Base-by-base conservation (phyloP, 2,329 filamentous ascomycete species). In the Bertia moriformis region DNA sequence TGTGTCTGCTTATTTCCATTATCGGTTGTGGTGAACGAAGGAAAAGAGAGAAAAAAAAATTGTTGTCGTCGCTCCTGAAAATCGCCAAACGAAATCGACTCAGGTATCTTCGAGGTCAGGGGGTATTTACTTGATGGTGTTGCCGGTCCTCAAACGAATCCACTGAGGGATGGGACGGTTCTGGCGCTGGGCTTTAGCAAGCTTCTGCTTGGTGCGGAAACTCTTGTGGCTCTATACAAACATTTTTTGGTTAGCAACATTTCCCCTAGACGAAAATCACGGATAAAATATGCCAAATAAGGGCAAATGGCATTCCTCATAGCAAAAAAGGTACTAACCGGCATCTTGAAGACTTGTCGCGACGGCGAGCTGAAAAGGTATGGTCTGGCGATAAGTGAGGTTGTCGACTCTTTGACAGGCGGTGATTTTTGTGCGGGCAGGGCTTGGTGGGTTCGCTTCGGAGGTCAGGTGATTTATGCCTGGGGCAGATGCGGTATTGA, bases 171-270 rank as follows among this genome's bases (percentile, higher is more conserved):
- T 82, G 48, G 77, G 77, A 59, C 77, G 72, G 69, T 82, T 82
- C 66, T 82, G 77, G 65, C 78, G 79, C 66, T 81, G 76, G 56
- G 77, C 77, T 66, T 74, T 79, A 54, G 77, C 78, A 67, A 82
- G 75, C 77, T 82, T 82, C 62, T 79, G 73, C 75, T 82, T 82
- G 63, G 76, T 82, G 61, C 77, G 73, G 74, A 82, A 82, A 52
- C 75, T 75, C 67, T 82, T 82, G 62, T 82, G 74, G 69, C 68
- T 74, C 76, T 80, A 57, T 56, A 42, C 39, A 39, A 18, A 35
- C 12, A 35, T 10, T 7, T 29, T n/a, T 7, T 10, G 12, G 32
- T 35, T 35, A 35, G 32, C 24, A 10, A 29, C 10, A 29, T 29
- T 10, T 29, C 24, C 10, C 24, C 24, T 10, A 29, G 24, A 29